Conservation (phyloP, 352 stramenopile species). For the Vaucheria bursata region DNA sequence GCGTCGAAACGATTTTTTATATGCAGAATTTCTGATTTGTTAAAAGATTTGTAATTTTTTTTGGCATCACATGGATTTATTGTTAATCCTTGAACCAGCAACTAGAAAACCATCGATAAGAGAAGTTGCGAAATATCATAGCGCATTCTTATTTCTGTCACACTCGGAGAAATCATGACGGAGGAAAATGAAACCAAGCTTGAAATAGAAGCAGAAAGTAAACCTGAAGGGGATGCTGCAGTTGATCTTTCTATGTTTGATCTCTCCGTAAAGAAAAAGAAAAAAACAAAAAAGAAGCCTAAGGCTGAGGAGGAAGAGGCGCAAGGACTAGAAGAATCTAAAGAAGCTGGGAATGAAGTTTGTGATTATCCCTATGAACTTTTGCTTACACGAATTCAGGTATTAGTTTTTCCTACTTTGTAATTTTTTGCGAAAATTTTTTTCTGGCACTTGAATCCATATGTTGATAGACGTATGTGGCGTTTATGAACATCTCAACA, state of each 20-base stretch:
- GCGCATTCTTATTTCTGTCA: no score
- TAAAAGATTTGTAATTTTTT: no score
- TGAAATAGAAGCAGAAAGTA: slow-evolving; percentile 6
- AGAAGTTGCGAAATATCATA: no score
- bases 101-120: no score
- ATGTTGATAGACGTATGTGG: background rate
- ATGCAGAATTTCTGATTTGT: no score
- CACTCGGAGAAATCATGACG: no score
- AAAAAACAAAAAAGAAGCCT: slow-evolving; percentile 37
- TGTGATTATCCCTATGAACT: slow-evolving; percentile 40
- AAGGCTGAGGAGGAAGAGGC: slow-evolving; percentile 20
- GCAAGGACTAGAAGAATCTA: slow-evolving; percentile 11
- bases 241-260: slow-evolving; percentile 47
- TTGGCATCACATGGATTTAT: no score
- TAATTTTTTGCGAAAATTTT: background rate
- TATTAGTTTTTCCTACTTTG: background rate
- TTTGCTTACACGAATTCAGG: slow-evolving; percentile 44
- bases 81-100: no score
- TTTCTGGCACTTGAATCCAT: background rate
- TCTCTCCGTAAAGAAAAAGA: slow-evolving; percentile 47
- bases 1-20: no score
- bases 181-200: background rate
- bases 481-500: background rate
- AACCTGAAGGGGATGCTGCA: slow-evolving; percentile 15
- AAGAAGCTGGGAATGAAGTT: slow-evolving; percentile 17